phyloP scores from a whole-genome alignment of 352 stramenopile genomes.

The Phytophthora pisi region DNA sequence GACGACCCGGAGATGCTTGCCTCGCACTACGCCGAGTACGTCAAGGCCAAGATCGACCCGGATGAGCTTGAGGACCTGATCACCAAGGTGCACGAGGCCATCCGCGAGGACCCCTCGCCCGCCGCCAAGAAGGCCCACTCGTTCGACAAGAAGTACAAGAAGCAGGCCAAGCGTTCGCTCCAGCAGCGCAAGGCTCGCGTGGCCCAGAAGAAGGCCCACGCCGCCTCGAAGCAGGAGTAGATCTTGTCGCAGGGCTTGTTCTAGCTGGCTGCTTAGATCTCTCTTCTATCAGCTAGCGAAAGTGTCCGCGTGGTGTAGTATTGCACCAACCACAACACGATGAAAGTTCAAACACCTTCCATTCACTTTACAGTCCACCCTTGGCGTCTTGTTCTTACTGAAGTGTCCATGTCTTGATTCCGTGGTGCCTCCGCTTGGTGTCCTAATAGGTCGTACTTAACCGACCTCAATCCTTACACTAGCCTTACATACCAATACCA shows the following conservation, averaged over 20 bases:
- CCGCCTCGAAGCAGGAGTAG: conserved; percentile 59
- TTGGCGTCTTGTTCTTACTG: not conserved
- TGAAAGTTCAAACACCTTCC: conserved; percentile 47
- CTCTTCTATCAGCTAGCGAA: not conserved
- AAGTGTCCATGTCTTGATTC: not conserved
- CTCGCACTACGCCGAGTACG: conserved; percentile 96
- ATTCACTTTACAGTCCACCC: conserved; percentile 6
- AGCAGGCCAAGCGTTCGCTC: conserved; percentile 92
- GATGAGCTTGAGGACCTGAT: conserved; percentile 94
- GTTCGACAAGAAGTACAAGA: conserved; percentile 96
- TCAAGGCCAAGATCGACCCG: conserved; percentile 91
- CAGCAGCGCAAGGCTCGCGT: conserved; percentile 96
- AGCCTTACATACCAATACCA: not conserved
- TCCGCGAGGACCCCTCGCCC: conserved; percentile 96
- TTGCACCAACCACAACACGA: conserved; percentile 32
- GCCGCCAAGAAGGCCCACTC: conserved; percentile 92
- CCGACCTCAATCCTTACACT: not conserved
- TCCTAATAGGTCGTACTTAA: conserved; percentile 5
- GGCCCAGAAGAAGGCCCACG: conserved; percentile 97
- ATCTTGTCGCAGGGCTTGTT: conserved; percentile 15
- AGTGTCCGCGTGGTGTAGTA: conserved; percentile 17
- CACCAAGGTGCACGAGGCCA: conserved; percentile 96
- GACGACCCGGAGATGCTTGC: conserved; percentile 99
- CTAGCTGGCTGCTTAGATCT: not conserved
- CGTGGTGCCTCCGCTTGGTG: no score